These are phyloP conservation scores for Phycomyces nitens DNA, from an alignment of 192 early-diverging fungal species.

Conservation along the genomic window DNA sequence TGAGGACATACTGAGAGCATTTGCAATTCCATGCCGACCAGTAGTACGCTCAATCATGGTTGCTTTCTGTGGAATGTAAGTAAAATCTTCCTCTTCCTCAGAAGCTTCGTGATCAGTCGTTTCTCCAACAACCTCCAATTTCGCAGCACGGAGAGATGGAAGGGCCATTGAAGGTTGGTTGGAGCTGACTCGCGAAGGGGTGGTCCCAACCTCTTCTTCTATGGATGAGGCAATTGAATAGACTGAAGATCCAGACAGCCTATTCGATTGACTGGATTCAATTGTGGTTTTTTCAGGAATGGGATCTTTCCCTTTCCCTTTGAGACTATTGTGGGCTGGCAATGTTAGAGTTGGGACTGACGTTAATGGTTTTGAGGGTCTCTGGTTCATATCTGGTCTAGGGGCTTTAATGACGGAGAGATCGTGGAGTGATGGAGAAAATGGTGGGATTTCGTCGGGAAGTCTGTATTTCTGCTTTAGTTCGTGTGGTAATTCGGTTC, in stretches of 20 bases:
- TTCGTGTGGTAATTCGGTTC: background rate
- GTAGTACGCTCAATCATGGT: background rate
- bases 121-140: background rate
- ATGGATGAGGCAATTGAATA: background rate
- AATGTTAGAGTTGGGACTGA: no score
- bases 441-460: background rate
- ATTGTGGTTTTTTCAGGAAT: background rate
- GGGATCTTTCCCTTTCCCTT: background rate
- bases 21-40: background rate
- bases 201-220: background rate
- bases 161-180: conserved; percentile 21
- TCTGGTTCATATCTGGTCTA: no score
- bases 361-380: no score
- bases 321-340: no score
- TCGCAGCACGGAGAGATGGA: conserved; percentile 11
- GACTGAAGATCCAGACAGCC: background rate
- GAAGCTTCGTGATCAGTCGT: background rate
- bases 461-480: background rate
- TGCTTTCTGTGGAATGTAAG: background rate
- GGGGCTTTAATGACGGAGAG: no score
- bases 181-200: background rate
- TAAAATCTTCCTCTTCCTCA: background rate
- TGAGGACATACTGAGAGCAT: background rate
- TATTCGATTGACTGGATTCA: background rate
- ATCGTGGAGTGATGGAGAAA: background rate